Percentiles rank a stretch among this genome's conserved stretches.
Conservation (phyloP, 805 yeast genomes). For the Candida vaughaniae region DNA sequence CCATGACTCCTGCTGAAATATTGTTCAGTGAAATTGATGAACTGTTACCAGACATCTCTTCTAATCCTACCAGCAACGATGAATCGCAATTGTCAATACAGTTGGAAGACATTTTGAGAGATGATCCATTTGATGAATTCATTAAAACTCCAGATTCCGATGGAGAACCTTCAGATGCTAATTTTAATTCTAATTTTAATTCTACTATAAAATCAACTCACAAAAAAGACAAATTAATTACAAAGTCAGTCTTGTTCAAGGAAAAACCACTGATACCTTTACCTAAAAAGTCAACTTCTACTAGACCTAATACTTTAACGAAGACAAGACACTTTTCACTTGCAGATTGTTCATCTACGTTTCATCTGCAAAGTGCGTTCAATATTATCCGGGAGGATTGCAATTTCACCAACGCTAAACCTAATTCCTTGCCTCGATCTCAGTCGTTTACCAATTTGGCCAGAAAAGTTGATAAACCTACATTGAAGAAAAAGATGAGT, state of each 20-base stretch:
- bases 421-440: neutral
- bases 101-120: constrained; percentile 6
- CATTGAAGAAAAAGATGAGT: constrained; percentile 2
- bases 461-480: constrained; percentile 3
- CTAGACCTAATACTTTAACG: neutral
- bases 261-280: neutral
- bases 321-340: constrained; percentile 3
- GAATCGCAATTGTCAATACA: neutral
- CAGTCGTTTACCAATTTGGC: constrained; percentile 1
- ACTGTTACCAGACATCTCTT: too few species aligned
- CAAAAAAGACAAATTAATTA: neutral
- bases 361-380: constrained; percentile 2
- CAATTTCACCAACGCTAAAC: constrained; percentile 1
- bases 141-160: neutral
- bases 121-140: constrained; percentile 6
- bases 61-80: too few species aligned
- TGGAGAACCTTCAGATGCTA: neutral
- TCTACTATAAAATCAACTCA: neutral
- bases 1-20: constrained; percentile 11
- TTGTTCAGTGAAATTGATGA: constrained; percentile 8
- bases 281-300: neutral
- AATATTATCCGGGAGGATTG: constrained; percentile 5
- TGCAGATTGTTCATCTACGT: constrained; percentile 8
- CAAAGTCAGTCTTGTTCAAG: neutral
- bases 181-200: too few species aligned